Evolutionary conservation across 2,329 filamentous ascomycete species (phyloP).

Genomic region (Neophaeococcomyces aloes): DNA sequence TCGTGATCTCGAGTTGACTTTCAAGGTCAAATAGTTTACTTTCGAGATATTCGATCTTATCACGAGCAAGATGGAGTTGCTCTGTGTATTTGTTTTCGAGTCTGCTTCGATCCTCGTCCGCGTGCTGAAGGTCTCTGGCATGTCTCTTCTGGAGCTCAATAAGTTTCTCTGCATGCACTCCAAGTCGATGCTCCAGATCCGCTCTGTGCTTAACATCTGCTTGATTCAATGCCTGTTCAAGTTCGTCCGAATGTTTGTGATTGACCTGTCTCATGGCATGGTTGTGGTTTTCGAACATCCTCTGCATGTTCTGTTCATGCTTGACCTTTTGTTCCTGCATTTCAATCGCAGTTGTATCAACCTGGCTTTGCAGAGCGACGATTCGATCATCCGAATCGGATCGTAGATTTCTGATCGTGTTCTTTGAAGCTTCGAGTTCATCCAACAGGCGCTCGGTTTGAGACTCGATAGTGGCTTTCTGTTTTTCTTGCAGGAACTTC

Average conservation of each 20-base stretch:
- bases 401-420: conserved; percentile 67
- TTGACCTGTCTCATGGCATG: conserved; percentile 45
- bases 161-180: conserved; percentile 60
- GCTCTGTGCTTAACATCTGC: conserved; percentile 37
- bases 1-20: conserved; percentile 82
- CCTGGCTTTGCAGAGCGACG: conserved; percentile 57
- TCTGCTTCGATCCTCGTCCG: conserved; percentile 70
- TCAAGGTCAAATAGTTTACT: conserved; percentile 77
- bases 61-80: conserved; percentile 67
- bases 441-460: conserved; percentile 67
- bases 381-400: conserved; percentile 68
- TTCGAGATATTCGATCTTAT: conserved; percentile 74
- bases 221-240: conserved; percentile 39
- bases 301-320: conserved; percentile 74
- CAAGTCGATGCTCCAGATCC: conserved; percentile 20
- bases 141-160: conserved; percentile 69
- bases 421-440: conserved; percentile 73
- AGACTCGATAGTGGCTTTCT: conserved; percentile 67
- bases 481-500: conserved; percentile 70
- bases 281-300: conserved; percentile 60
- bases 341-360: conserved; percentile 69
- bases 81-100: conserved; percentile 71
- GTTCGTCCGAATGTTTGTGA: conserved; percentile 32
- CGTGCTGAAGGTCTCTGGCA: conserved; percentile 60
- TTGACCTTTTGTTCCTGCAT: conserved; percentile 69